phyloP scores from a whole-genome alignment of 192 early-diverging fungal species.

The Entrophospora sp. region DNA sequence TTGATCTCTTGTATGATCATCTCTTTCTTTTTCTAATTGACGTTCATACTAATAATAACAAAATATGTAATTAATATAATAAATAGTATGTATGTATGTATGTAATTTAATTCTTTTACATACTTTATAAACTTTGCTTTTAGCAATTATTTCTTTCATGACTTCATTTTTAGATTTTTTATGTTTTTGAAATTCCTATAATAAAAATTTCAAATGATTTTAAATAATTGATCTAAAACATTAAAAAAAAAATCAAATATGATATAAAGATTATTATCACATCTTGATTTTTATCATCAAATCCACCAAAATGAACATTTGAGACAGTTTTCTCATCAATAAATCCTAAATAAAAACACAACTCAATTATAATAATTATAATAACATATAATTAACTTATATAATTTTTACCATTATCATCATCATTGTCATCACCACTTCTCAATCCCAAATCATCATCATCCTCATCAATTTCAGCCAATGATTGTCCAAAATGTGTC shows the following conservation, averaged over 20 bases:
- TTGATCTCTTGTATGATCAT: slow-evolving; percentile 68
- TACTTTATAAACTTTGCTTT: slow-evolving; percentile 89
- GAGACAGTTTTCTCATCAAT: slow-evolving; percentile 67
- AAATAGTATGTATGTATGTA: no score
- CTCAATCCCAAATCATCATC: slow-evolving; percentile 55
- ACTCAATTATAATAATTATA: no score
- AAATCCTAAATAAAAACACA: slow-evolving; percentile 21
- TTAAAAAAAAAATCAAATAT: neutral
- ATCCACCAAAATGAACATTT: slow-evolving; percentile 82
- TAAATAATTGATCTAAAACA: neutral
- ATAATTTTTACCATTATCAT: slow-evolving; percentile 25
- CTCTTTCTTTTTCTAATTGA: slow-evolving; percentile 78
- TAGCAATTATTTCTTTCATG: slow-evolving; percentile 97
- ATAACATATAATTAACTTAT: no score
- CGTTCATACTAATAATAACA: slow-evolving; percentile 75
- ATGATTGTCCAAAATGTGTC: slow-evolving; percentile 91
- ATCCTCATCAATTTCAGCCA: slow-evolving; percentile 76
- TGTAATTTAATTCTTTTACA: neutral
- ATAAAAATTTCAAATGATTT: neutral
- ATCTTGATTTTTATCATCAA: slow-evolving; percentile 48
- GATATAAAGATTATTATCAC: slow-evolving; percentile 11
- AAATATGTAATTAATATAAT: no score
- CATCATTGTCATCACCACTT: slow-evolving; percentile 51
- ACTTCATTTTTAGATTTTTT: slow-evolving; percentile 88
- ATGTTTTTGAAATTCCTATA: slow-evolving; percentile 36